phyloP scores from a whole-genome alignment of 495 filamentous ascomycete genomes.

The Glarea lozoyensis region DNA sequence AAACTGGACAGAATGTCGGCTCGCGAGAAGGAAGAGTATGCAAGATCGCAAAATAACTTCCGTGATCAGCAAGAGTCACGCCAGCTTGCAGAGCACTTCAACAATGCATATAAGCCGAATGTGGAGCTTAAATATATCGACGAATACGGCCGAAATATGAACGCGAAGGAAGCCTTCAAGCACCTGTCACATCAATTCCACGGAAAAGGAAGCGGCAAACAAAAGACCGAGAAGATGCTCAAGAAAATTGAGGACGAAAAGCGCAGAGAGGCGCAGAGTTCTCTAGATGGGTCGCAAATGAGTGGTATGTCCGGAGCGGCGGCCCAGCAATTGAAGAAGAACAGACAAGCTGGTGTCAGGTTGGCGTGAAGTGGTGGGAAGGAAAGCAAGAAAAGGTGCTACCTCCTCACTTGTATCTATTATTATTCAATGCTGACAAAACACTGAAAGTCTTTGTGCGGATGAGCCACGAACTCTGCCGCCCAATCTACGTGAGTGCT shows the following conservation, averaged over 20 bases:
- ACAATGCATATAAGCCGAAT: constrained; percentile 78
- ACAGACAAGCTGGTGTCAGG: constrained; percentile 80
- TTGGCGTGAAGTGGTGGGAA: constrained; percentile 44
- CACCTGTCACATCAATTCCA: constrained; percentile 95
- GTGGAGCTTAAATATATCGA: constrained; percentile 87
- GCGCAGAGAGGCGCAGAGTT: constrained; percentile 70
- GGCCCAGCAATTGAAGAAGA: constrained; percentile 70
- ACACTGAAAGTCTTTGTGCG: too few species aligned
- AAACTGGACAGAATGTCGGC: constrained; percentile 78
- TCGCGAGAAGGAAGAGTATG: constrained; percentile 84
- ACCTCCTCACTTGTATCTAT: constrained; percentile 22
- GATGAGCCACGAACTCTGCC: too few species aligned
- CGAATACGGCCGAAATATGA: constrained; percentile 74
- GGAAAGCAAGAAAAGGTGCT: constrained; percentile 22
- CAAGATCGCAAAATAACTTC: constrained; percentile 74
- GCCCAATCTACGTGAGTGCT: too few species aligned
- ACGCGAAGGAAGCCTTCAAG: constrained; percentile 93
- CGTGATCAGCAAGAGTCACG: constrained; percentile 76
- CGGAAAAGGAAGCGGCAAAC: constrained; percentile 93
- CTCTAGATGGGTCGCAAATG: constrained; percentile 71
- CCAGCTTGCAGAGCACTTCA: constrained; percentile 75
- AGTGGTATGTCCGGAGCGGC: constrained; percentile 76
- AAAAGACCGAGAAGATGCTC: constrained; percentile 92
- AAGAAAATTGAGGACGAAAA: constrained; percentile 98
- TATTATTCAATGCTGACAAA: constrained; percentile 24